Evolutionary conservation across 2,329 filamentous ascomycete genomes (phyloP), one percentile per base, ranked within the genome.

Genomic region (Sphaerulina vaccinii): DNA sequence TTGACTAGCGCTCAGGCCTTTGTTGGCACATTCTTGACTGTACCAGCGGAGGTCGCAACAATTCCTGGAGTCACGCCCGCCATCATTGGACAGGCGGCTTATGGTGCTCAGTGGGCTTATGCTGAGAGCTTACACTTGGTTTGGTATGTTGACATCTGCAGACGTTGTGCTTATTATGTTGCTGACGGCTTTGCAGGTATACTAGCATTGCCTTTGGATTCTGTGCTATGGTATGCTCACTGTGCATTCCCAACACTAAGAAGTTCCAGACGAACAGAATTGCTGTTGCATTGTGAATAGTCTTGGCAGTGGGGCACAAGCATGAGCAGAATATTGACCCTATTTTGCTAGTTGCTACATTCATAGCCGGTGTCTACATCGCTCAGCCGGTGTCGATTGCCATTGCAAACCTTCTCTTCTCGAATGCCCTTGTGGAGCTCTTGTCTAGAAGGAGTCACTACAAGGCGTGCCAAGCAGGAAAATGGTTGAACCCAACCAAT

Each of bases 221-320:
- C 33, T 60, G 53, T 23, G 54, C 59, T 11, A 63, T 63, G 55
- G 51, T 53, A 8, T 56, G 48, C n/a, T 50, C 59, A 6, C 19
- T 59, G 27, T 44, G 36, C 18, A 56, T 61, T 38, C 57, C 58
- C 27, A 61, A 63, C 21, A 63, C 59, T 1, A 52, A 45, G 49
- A 52, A 49, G 43, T 61, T 61, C 45, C 51, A 61, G 54, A 63
- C 59, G 6, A 61, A 63, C 45, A 56, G 60, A 49, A 55, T 63
- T 7, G 60, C 60, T 15, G 60, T 63, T 18, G 55, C 58, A 18
- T 47, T 63, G 44, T 58, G n/a, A n/a, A n/a, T n/a, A n/a, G n/a
- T n/a, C n/a, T n/a, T n/a, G n/a, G n/a, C n/a, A n/a, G n/a, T n/a
- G n/a, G n/a, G n/a, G n/a, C n/a, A n/a, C n/a, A n/a, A n/a, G n/a